Evolutionary conservation across 768 basidiomycete genomes (phyloP).

Genomic region (Lentinula boryana): DNA sequence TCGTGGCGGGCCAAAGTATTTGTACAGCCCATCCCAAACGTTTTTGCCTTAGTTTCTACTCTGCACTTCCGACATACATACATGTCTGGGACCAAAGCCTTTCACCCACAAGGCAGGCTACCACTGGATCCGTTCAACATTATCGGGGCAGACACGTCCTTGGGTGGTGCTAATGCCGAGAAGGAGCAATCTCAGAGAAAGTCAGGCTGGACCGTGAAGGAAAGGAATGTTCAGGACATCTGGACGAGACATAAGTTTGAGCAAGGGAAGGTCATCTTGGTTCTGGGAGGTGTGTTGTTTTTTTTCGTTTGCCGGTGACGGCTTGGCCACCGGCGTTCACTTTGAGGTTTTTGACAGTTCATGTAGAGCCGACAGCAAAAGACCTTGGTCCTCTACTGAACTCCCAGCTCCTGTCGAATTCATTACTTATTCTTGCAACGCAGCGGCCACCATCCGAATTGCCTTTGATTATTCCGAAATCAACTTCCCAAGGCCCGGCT

Average conservation of each 20-base stretch:
- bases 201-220: not conserved
- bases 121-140: not conserved
- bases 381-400: slow-evolving; percentile 31
- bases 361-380: slow-evolving; percentile 23
- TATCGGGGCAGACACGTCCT: not conserved
- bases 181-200: not conserved
- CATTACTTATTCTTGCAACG: slow-evolving; percentile 35
- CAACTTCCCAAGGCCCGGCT: not conserved
- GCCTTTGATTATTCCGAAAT: slow-evolving; percentile 11
- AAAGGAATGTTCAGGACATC: not conserved
- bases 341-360: not conserved
- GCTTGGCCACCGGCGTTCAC: not conserved
- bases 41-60: not conserved
- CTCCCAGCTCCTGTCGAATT: slow-evolving; percentile 24
- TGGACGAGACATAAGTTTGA: not conserved
- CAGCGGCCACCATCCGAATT: slow-evolving; percentile 28
- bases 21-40: not conserved
- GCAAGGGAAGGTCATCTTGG: not conserved
- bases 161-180: not conserved
- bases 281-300: not conserved
- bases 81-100: not conserved
- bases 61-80: not conserved
- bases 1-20: not conserved
- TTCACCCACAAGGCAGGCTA: slow-evolving; percentile 2
- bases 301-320: not conserved